Evolutionary conservation across 306 rosid species (phyloP), one percentile per base, ranked within the genome.

Genomic region (Pyrus pyrifolia): DNA sequence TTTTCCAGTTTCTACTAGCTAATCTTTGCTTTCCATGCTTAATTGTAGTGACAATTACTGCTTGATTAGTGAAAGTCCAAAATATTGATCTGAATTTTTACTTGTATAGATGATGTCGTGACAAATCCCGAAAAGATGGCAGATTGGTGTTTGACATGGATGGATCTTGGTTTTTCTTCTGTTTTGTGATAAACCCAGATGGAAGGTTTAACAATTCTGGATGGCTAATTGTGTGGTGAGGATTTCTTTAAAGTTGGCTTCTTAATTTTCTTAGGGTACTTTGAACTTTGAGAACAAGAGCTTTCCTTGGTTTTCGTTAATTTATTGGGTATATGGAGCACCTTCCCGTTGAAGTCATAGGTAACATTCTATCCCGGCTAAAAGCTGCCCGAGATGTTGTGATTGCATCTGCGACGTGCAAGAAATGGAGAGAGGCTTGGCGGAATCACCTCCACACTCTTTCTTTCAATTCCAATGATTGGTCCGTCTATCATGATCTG

Each of bases 261-360:
- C 18, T 22, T 29, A 23, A 51, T 22, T 35, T 52, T 35, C 30
- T 30, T 52, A 49, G 49, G 66, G 12, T 52, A 59, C 18, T 21
- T 55, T 67, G 64, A 61, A 31, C 25, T 59, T 60, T 71, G 70
- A 15, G 13, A 69, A 63, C 38, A 13, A 33, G n/a, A 59, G 35
- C 66, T 62, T 77, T n/a, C 11, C 4, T 27, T 0, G 25, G 68
- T 44, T 4, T 51, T 40, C 7, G 17, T 52, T 51, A 25, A 45
- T 57, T 55, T 40, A 22, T 44, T 70, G 52, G 67, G 71, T 25
- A 93, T 25, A 93, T 90, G 95, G 96, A 91, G 72, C 79, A 84
- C 60, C 92, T 91, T 81, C 98, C 98, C 35, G 92, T 93, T 73
- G 97, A 93, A 82, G 96, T 91, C 69, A 82, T 91, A 60, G 98